Conservation (phyloP, 768 basidiomycete species). For the Dendrothele bispora region DNA sequence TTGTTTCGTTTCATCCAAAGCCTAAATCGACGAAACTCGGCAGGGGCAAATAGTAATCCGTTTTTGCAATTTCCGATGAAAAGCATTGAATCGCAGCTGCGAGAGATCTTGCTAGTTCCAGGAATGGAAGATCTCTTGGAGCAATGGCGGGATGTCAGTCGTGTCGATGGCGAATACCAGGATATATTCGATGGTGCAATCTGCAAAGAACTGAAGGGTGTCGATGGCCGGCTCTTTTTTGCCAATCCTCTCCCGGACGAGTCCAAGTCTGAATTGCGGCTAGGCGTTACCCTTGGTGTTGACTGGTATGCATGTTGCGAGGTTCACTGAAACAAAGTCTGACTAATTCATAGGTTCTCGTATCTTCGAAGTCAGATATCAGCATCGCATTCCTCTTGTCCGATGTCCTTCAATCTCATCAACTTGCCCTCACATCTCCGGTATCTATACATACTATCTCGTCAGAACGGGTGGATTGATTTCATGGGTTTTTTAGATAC, state of each 20-base stretch:
- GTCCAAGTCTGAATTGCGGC: neutral
- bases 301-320: neutral
- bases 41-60: constrained; percentile 1
- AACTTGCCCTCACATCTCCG: constrained; percentile 15
- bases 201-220: neutral
- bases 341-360: constrained; percentile 26
- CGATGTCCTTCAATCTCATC: no score
- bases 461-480: neutral
- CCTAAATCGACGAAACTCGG: neutral
- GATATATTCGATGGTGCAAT: no score
- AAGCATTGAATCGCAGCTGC: neutral
- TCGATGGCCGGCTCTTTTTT: no score
- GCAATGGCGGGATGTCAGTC: neutral
- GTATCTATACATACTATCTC: constrained; percentile 4
- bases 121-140: neutral
- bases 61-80: constrained; percentile 5
- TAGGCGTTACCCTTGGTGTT: neutral
- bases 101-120: neutral
- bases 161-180: no score
- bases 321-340: no score
- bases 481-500: constrained; percentile 19
- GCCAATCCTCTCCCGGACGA: neutral
- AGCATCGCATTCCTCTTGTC: constrained; percentile 25
- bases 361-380: constrained; percentile 23
- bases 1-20: neutral